A percentile compares a stretch with the other conserved stretches of the same genome.
These are phyloP conservation scores for Citrus sinensis DNA, from an alignment of 345 rosid genomes.

Conservation along the genomic window DNA sequence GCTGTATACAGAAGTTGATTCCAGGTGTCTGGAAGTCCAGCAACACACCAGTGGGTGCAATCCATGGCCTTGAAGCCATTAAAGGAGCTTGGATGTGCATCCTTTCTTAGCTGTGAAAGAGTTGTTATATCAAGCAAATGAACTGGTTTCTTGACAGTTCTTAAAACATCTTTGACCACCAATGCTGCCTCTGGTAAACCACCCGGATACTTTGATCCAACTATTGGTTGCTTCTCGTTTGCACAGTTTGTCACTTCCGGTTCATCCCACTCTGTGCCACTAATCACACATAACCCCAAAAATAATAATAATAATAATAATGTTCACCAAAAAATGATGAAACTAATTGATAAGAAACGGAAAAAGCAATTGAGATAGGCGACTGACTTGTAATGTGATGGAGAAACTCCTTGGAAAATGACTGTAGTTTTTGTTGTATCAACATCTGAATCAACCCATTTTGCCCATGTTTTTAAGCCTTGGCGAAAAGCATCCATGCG, in stretches of 20 bases:
- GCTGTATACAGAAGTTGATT: conserved; percentile 48
- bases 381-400: conserved; percentile 71
- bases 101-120: conserved; percentile 67
- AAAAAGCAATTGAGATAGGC: not conserved
- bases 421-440: conserved; percentile 57
- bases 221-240: conserved; percentile 39
- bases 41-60: conserved; percentile 76
- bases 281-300: conserved; percentile 6
- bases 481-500: conserved; percentile 68
- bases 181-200: conserved; percentile 38
- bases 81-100: conserved; percentile 54
- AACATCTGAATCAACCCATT: conserved; percentile 79
- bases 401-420: conserved; percentile 78
- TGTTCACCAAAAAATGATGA: not conserved
- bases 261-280: conserved; percentile 55
- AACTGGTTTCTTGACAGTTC: conserved; percentile 40
- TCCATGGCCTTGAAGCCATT: conserved; percentile 58
- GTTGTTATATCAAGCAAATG: conserved; percentile 59
- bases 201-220: conserved; percentile 35
- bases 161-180: conserved; percentile 39
- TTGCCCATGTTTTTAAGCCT: conserved; percentile 76
- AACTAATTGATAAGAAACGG: not conserved
- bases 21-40: conserved; percentile 68
- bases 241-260: conserved; percentile 50
- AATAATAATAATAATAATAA: not conserved